Evolutionary conservation across 331 rosid genomes (phyloP).

Genomic region (Stylosanthes scabra): DNA sequence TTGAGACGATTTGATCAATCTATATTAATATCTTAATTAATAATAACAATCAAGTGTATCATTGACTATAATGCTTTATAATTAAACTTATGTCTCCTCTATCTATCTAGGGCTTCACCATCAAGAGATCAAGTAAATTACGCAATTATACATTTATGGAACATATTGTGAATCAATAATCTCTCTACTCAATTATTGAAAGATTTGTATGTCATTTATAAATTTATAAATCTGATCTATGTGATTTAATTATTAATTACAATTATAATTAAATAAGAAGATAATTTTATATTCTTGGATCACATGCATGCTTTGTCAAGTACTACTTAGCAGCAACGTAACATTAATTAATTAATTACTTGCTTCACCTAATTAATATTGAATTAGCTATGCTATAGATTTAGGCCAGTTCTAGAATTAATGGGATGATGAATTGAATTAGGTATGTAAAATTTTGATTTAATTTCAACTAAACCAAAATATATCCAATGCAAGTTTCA

Average conservation of each 20-base stretch:
- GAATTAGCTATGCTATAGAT: not conserved
- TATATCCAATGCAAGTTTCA: too few species aligned
- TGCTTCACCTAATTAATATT: not conserved
- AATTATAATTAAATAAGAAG: not conserved
- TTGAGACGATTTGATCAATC: slow-evolving; percentile 17
- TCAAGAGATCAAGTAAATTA: slow-evolving; percentile 38
- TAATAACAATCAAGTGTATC: slow-evolving; percentile 43
- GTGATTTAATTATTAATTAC: not conserved
- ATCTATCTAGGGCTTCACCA: slow-evolving; percentile 33
- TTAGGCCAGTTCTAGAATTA: not conserved
- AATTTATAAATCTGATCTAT: not conserved
- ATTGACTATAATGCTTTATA: slow-evolving; percentile 43
- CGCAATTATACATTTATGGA: slow-evolving; percentile 28
- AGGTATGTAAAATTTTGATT: too few species aligned
- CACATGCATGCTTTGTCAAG: slow-evolving; percentile 23
- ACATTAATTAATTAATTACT: not conserved
- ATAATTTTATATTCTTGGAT: not conserved
- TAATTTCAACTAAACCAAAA: too few species aligned
- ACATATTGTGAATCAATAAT: slow-evolving; percentile 18
- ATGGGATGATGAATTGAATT: too few species aligned
- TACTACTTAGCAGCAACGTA: not conserved
- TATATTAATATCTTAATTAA: slow-evolving; percentile 30
- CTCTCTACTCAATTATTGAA: slow-evolving; percentile 26
- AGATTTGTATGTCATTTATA: slow-evolving; percentile 3
- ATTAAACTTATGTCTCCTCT: slow-evolving; percentile 33